phyloP scores from a whole-genome alignment of 352 stramenopile genomes.

The Globisporangium sylvaticum region DNA sequence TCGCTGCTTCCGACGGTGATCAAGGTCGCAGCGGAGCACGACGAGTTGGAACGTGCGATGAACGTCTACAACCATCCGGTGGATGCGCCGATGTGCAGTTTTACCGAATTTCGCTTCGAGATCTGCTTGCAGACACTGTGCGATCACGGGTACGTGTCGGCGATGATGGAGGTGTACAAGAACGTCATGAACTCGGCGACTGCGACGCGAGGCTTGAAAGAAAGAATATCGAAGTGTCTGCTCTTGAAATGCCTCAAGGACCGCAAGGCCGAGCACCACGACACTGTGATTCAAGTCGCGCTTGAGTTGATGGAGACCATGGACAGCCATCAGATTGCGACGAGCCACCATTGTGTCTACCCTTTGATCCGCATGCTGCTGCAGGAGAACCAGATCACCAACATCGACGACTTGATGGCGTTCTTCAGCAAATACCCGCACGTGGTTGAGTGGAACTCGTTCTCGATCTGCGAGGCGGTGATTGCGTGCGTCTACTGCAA shows the following conservation, averaged over 20 bases:
- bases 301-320: conserved; percentile 49
- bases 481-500: conserved; percentile 47
- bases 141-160: conserved; percentile 31
- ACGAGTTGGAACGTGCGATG: conserved; percentile 56
- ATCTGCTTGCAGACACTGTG: conserved; percentile 62
- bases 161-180: conserved; percentile 56
- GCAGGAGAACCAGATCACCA: conserved; percentile 19
- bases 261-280: conserved; percentile 29
- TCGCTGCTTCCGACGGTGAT: conserved; percentile 55
- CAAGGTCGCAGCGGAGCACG: conserved; percentile 49
- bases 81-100: conserved; percentile 33
- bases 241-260: conserved; percentile 46
- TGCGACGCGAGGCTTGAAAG: conserved; percentile 40
- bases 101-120: conserved; percentile 62
- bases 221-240: conserved; percentile 59
- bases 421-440: conserved; percentile 47
- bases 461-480: conserved; percentile 61
- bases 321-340: conserved; percentile 46
- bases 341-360: conserved; percentile 46
- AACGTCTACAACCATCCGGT: conserved; percentile 45
- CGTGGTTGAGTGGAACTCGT: conserved; percentile 61
- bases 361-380: conserved; percentile 42
- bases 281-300: conserved; percentile 7
- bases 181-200: conserved; percentile 37
- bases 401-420: conserved; percentile 33